These are phyloP conservation scores for Lactarius pseudohatsudake DNA, from an alignment of 768 basidiomycete genomes.

Conservation along the genomic window DNA sequence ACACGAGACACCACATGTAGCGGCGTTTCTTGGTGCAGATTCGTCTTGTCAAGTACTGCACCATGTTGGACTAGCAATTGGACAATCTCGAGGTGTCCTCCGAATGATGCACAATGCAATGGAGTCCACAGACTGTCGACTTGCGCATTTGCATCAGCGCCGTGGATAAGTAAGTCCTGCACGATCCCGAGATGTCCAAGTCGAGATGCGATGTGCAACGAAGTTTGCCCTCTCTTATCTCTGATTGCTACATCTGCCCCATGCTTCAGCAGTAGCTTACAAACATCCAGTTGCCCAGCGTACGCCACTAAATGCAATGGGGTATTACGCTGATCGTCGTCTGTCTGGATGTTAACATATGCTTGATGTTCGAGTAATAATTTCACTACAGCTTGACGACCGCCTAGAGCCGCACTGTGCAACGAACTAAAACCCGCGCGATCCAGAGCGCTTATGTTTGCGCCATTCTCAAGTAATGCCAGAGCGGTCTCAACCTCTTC, in stretches of 20 bases:
- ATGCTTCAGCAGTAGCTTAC: background rate
- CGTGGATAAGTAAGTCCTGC: background rate
- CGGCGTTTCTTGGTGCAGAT: too few species aligned
- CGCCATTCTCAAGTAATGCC: conserved; percentile 1
- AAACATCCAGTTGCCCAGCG: background rate
- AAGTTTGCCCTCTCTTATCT: background rate
- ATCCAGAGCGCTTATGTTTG: background rate
- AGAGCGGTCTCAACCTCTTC: background rate
- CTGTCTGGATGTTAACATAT: background rate
- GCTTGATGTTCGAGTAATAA: background rate
- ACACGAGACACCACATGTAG: too few species aligned
- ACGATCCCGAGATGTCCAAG: background rate
- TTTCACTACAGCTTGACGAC: background rate
- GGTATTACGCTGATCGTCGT: rapidly evolving
- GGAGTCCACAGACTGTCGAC: background rate
- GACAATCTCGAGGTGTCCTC: background rate
- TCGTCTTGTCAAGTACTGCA: background rate
- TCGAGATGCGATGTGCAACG: background rate
- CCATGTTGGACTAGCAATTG: background rate
- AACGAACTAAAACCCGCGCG: background rate
- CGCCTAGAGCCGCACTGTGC: background rate
- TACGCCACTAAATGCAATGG: background rate
- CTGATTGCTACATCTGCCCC: background rate
- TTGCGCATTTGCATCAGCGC: background rate
- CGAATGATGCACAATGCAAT: background rate